Percentiles rank a stretch among this genome's conserved stretches.
These are phyloP conservation scores for Bipolaris zeicola DNA, from an alignment of 2,329 filamentous ascomycete genomes.

Conservation along the genomic window DNA sequence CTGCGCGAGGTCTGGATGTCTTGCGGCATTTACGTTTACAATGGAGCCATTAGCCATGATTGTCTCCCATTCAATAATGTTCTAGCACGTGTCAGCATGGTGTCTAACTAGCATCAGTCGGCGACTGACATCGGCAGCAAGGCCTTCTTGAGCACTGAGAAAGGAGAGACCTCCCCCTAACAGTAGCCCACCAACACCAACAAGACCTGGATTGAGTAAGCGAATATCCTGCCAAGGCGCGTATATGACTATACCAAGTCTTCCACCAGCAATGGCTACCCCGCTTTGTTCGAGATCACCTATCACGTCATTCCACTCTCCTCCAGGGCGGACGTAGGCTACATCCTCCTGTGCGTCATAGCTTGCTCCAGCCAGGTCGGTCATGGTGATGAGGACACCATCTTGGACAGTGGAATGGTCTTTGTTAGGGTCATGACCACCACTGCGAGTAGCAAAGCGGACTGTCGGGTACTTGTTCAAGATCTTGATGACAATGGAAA, in stretches of 20 bases:
- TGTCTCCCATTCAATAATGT: conserved; percentile 42
- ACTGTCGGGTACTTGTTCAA: conserved; percentile 29
- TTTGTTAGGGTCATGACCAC: conserved; percentile 48
- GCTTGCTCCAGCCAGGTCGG: conserved; percentile 43
- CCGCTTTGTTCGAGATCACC: conserved; percentile 41
- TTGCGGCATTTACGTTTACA: conserved; percentile 28
- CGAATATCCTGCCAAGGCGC: neutral
- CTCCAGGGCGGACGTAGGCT: conserved; percentile 49
- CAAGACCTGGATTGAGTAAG: conserved; percentile 20
- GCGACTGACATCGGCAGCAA: conserved; percentile 33
- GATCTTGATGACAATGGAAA: conserved; percentile 31
- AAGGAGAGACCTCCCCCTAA: conserved; percentile 32
- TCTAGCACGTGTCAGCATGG: conserved; percentile 16
- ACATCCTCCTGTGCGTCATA: conserved; percentile 43
- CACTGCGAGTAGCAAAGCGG: conserved; percentile 34
- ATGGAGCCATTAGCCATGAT: conserved; percentile 41
- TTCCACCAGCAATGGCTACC: conserved; percentile 42
- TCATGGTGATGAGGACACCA: conserved; percentile 48
- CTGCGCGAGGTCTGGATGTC: conserved; percentile 41
- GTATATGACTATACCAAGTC: conserved; percentile 20
- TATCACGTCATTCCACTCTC: conserved; percentile 51
- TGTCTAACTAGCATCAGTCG: neutral
- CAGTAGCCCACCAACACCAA: conserved; percentile 30
- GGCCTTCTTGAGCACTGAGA: conserved; percentile 31
- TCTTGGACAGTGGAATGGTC: conserved; percentile 44